Conservation (phyloP, 2,329 filamentous ascomycete species). For the Scedosporium dehoogii region DNA sequence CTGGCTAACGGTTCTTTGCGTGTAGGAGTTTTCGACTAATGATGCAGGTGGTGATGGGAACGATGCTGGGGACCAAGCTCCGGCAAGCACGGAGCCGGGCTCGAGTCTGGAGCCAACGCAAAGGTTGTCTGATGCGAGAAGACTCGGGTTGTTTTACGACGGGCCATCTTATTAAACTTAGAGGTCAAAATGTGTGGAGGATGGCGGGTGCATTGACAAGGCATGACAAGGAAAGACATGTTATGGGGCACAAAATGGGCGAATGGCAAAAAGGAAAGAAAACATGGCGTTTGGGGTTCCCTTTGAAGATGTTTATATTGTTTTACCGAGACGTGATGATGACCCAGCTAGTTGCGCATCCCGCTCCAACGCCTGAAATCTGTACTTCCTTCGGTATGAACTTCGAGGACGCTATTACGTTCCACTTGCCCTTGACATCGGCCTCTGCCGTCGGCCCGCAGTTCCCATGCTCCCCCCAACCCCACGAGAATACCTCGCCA, state of each 20-base stretch:
- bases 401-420: constrained; percentile 50
- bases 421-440: constrained; percentile 61
- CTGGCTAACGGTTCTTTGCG: neutral
- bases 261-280: neutral
- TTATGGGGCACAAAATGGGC: neutral
- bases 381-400: constrained; percentile 39
- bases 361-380: constrained; percentile 62
- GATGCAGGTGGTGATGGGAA: neutral
- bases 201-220: neutral
- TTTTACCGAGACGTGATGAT: constrained; percentile 22
- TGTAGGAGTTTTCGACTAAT: neutral
- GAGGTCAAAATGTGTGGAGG: no score
- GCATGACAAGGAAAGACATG: neutral
- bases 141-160: constrained; percentile 29
- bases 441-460: constrained; percentile 63
- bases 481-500: constrained; percentile 71
- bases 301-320: neutral
- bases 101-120: constrained; percentile 59
- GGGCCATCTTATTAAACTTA: constrained; percentile 6
- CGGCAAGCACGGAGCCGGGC: constrained; percentile 15
- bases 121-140: constrained; percentile 56
- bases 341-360: constrained; percentile 85
- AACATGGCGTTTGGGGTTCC: neutral
- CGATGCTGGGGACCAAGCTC: constrained; percentile 11
- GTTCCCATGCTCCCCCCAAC: constrained; percentile 97